Evolutionary conservation across 768 basidiomycete genomes (phyloP).

Genomic region (Xerocomellus chrysenteron): DNA sequence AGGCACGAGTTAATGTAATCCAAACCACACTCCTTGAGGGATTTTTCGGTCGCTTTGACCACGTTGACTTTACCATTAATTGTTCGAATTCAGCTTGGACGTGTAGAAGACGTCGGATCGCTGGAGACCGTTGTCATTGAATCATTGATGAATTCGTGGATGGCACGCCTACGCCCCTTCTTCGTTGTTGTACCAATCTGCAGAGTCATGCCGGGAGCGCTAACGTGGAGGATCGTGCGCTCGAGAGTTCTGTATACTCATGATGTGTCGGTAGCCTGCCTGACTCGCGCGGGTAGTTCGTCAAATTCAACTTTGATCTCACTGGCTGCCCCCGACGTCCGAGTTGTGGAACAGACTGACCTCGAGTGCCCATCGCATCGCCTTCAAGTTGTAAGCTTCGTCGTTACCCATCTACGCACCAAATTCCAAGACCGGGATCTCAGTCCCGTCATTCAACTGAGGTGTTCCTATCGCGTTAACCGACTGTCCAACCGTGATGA

Average conservation of each 20-base stretch:
- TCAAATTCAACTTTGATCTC: background rate
- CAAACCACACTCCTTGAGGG: conserved; percentile 43
- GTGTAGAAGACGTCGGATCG: conserved; percentile 60
- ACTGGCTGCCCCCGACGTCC: background rate
- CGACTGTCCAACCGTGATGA: background rate
- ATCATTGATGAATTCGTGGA: conserved; percentile 50
- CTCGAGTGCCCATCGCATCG: conserved; percentile 10
- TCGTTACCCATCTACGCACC: conserved; percentile 11
- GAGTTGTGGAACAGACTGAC: background rate
- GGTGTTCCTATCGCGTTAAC: background rate
- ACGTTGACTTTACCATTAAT: conserved; percentile 40
- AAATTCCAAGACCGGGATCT: conserved; percentile 10
- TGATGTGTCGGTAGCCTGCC: conserved; percentile 12
- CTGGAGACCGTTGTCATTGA: conserved; percentile 41
- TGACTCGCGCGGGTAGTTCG: background rate
- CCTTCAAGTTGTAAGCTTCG: background rate
- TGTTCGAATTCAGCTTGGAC: conserved; percentile 64
- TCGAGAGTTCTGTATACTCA: background rate
- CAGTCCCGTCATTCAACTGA: conserved; percentile 4
- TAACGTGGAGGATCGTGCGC: background rate
- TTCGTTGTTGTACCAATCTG: conserved; percentile 47
- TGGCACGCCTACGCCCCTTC: conserved; percentile 57
- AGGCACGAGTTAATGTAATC: conserved; percentile 2
- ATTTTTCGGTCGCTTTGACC: conserved; percentile 49
- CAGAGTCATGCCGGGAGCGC: background rate